Evolutionary conservation across 176 grass and related monocot genomes (phyloP).

Genomic region (Cenchrus americanus): DNA sequence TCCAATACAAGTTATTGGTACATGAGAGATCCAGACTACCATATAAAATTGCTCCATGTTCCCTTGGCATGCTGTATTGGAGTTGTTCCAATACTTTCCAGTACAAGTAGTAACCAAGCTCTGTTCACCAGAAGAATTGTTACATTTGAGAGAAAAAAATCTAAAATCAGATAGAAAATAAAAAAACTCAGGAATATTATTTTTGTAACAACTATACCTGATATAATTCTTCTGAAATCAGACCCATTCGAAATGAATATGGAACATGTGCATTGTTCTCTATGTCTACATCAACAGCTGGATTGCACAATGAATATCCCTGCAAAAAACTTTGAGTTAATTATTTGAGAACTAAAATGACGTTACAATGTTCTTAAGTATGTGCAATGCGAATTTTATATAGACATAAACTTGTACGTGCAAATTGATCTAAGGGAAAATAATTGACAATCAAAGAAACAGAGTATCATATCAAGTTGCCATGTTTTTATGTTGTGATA

Average conservation of each 20-base stretch:
- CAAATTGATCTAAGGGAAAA: too few species aligned
- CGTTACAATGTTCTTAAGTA: neutral
- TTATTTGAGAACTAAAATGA: neutral
- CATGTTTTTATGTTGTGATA: neutral
- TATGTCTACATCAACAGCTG: constrained; percentile 47
- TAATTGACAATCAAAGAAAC: too few species aligned
- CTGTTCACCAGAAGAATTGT: constrained; percentile 25
- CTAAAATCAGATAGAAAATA: neutral
- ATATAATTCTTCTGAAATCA: constrained; percentile 69
- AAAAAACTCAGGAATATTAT: neutral
- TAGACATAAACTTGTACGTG: too few species aligned
- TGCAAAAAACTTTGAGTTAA: neutral
- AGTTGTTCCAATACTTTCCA: constrained; percentile 64
- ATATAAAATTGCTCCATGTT: constrained; percentile 47
- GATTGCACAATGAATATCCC: constrained; percentile 77
- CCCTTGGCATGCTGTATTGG: constrained; percentile 42
- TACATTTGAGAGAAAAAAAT: neutral
- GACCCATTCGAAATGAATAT: constrained; percentile 59
- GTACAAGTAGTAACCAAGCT: constrained; percentile 55
- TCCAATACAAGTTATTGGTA: neutral
- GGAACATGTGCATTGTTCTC: constrained; percentile 63
- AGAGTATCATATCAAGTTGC: neutral
- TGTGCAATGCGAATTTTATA: too few species aligned
- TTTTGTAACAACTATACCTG: constrained; percentile 36
- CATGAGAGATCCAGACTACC: constrained; percentile 15